Base-by-base conservation (phyloP, 352 stramenopile genomes). In the Peronospora destructor region DNA sequence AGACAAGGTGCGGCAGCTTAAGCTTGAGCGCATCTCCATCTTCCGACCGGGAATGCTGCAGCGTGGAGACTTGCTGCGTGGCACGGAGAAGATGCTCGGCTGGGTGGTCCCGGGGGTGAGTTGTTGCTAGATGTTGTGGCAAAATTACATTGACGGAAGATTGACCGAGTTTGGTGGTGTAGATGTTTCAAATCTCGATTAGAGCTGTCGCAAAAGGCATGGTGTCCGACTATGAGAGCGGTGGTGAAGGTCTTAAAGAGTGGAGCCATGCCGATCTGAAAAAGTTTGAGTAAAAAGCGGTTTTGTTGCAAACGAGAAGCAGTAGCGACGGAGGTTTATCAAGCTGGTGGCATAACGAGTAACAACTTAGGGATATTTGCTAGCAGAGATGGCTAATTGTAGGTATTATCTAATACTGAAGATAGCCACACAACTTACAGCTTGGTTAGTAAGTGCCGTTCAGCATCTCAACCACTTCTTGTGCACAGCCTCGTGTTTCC, bases 171-270 rank as follows among this genome's bases (percentile, higher is more conserved):
- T 44, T 40, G 6, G 13, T 44, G 49, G 29, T 35, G 64, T 35
- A 60, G 53, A 3, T 43, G 7, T 59, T 44, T 44, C 51, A 86
- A 61, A 69, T 88, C 49, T 64, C 67, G 30, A 68, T 70, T 1
- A 30, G 35, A 0, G 63, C 75, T 1, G 63, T 88, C 9, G 80
- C 76, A 10, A 85, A 84, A 48, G 68, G 61, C 28, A 91, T 91
- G 73, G 40, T 87, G 14, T 49, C 56, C 2, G 74, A 88, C 57
- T 91, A 82, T 40, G 80, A 91, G 51, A 75, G 53, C n/a, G 59
- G 54, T 17, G 37, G 30, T 2, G 49, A 65, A 30, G 66, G 64
- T 21, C 4, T 77, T 23, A 79, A 70, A 34, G 68, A 78, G 49
- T 80, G 61, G 63, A 78, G 47, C 23, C 66, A 83, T 51, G 43